phyloP scores from a whole-genome alignment of 2,329 filamentous ascomycete species.

The Aspergillus transmontanensis region DNA sequence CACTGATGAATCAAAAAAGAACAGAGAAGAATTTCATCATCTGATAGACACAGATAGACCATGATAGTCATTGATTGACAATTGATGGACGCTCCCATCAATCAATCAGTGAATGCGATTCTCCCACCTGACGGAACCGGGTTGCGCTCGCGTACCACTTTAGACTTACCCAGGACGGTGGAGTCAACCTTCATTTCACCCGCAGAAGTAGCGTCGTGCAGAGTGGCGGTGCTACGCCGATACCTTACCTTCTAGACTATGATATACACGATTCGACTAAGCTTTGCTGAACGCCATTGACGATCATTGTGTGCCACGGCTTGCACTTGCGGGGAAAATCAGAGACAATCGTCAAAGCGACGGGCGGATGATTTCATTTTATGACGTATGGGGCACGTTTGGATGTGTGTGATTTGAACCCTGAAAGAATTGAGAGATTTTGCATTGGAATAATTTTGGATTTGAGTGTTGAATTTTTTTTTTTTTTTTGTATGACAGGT shows the following conservation, averaged over 20 bases:
- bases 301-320: background rate
- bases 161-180: background rate
- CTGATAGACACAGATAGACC: background rate
- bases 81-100: background rate
- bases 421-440: too few species aligned
- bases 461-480: background rate
- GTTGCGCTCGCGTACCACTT: background rate
- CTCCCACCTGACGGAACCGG: background rate
- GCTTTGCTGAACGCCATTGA: background rate
- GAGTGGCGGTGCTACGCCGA: background rate
- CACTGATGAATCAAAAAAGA: background rate
- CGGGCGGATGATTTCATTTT: background rate
- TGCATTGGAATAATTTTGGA: background rate
- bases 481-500: conserved; percentile 1
- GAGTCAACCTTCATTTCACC: background rate
- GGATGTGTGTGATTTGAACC: too few species aligned
- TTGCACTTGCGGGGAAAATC: background rate
- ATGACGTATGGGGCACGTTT: background rate
- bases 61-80: background rate
- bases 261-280: background rate
- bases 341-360: background rate
- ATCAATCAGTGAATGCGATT: background rate
- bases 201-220: background rate
- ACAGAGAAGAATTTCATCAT: background rate
- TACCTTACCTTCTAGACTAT: background rate